Evolutionary conservation across 176 grass and related monocot species (phyloP), one percentile per base, ranked within the genome.

Genomic region (Metroxylon sagu): DNA sequence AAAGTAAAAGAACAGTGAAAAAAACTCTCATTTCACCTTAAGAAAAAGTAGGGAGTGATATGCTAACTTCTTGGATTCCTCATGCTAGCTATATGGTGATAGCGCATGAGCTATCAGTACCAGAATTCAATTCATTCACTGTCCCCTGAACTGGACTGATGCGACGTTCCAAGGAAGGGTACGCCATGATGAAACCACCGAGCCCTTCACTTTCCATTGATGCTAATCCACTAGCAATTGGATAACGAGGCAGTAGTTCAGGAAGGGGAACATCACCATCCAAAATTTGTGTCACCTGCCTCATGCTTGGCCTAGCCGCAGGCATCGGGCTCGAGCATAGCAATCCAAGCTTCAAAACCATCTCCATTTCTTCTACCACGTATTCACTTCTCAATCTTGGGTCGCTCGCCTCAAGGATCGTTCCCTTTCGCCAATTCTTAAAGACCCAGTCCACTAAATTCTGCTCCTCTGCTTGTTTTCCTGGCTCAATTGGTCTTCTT

Each of bases 151-250:
- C 21, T 0, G 21, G 21, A 23, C 21, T 23, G 21, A 23, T 23
- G 21, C 21, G 21, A 23, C 21, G 21, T 2, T 6, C 60, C 0
- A 57, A 64, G 4, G 74, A 51, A 0, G 57, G 69, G 19, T 58
- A 59, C 4, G 52, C 64, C 16, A 48, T 29, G 21, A 23, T 23
- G 49, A 62, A 77, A 12, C 59, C 16, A 5, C 73, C 74, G 59
- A 73, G 77, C 14, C 68, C 74, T 61, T 66, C 61, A 15, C 71
- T 71, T 30, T 76, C 59, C 65, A 76, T 50, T 48, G 71, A 65
- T 1, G 72, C 19, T 48, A 81, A 69, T 21, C 64, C 66, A 55
- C 70, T 54, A 17, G 60, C 60, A 3, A 19, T 71, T 10, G 60
- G 18, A 51, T 82, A 54, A 19, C n/a, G 16, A 3, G 79, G 72